These are phyloP conservation scores for Epichloe glyceriae DNA, from an alignment of 2,329 filamentous ascomycete genomes.

Conservation along the genomic window DNA sequence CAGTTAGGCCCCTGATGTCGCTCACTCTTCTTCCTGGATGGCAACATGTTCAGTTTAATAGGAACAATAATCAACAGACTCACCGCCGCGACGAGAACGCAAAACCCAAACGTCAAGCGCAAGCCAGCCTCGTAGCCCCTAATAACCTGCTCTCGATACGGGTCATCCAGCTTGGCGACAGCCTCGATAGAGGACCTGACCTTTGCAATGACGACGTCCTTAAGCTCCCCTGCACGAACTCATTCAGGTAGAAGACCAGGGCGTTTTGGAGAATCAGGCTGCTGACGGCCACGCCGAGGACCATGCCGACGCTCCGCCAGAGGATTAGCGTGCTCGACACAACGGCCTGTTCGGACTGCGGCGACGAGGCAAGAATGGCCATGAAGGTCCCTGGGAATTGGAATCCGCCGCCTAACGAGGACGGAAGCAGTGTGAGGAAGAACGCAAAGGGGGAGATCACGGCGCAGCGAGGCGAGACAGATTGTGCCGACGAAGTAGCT, in stretches of 20 bases:
- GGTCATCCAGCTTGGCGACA: conserved; percentile 29
- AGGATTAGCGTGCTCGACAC: conserved; percentile 58
- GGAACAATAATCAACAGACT: conserved; percentile 34
- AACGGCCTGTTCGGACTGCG: conserved; percentile 51
- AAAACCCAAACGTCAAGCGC: conserved; percentile 31
- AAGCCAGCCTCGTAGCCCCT: conserved; percentile 40
- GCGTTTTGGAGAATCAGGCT: conserved; percentile 64
- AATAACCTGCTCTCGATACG: conserved; percentile 42
- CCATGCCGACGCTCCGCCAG: conserved; percentile 58
- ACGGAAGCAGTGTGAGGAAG: conserved; percentile 42
- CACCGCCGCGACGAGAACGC: conserved; percentile 32
- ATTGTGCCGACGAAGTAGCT: conserved; percentile 37
- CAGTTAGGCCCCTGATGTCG: neutral
- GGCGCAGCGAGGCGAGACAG: conserved; percentile 35
- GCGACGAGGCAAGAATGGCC: conserved; percentile 44
- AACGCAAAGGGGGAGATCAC: conserved; percentile 39
- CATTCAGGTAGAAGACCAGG: conserved; percentile 44
- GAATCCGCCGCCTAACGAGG: conserved; percentile 47
- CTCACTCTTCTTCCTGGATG: conserved; percentile 26
- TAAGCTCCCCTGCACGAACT: conserved; percentile 44
- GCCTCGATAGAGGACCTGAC: conserved; percentile 44
- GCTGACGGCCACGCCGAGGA: conserved; percentile 60
- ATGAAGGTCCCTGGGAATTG: conserved; percentile 53
- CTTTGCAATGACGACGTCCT: conserved; percentile 37
- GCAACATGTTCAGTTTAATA: conserved; percentile 41